Percentiles rank a stretch among this genome's conserved stretches.
phyloP scores from a whole-genome alignment of 768 basidiomycete species.

The Termitomyces sp. region DNA sequence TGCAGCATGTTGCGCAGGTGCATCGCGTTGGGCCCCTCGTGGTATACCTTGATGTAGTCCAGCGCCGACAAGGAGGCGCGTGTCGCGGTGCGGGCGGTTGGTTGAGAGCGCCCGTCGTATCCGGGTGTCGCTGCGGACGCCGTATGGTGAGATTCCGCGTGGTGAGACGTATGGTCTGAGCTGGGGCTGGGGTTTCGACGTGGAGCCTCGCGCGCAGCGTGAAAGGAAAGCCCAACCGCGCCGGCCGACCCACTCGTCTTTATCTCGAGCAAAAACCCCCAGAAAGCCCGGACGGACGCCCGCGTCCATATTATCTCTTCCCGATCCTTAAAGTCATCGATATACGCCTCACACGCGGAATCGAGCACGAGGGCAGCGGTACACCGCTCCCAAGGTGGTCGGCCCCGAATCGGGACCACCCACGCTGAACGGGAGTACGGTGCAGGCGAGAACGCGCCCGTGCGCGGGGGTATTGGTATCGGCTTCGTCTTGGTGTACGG shows the following conservation, averaged over 20 bases:
- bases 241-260: slow-evolving; percentile 35
- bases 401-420: slow-evolving; percentile 55
- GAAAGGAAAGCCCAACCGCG: slow-evolving; percentile 45
- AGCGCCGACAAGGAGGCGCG: slow-evolving; percentile 22
- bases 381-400: slow-evolving; percentile 41
- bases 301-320: slow-evolving; percentile 43
- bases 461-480: slow-evolving; percentile 31
- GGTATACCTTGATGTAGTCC: slow-evolving; percentile 58
- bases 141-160: background rate
- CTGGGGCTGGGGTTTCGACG: no score
- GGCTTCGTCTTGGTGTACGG: slow-evolving; percentile 32
- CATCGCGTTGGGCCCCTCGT: slow-evolving; percentile 45
- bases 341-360: slow-evolving; percentile 16
- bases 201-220: slow-evolving; percentile 17
- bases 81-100: background rate
- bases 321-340: slow-evolving; percentile 11
- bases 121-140: background rate
- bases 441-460: slow-evolving; percentile 13
- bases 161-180: no score
- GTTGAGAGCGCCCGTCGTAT: background rate
- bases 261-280: slow-evolving; percentile 43
- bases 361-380: slow-evolving; percentile 39
- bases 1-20: slow-evolving; percentile 46
- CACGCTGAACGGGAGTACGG: slow-evolving; percentile 43
- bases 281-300: slow-evolving; percentile 36